phyloP scores from a whole-genome alignment of 1,139 yeast genomes.

The Yamadazyma spencermartinsiae region DNA sequence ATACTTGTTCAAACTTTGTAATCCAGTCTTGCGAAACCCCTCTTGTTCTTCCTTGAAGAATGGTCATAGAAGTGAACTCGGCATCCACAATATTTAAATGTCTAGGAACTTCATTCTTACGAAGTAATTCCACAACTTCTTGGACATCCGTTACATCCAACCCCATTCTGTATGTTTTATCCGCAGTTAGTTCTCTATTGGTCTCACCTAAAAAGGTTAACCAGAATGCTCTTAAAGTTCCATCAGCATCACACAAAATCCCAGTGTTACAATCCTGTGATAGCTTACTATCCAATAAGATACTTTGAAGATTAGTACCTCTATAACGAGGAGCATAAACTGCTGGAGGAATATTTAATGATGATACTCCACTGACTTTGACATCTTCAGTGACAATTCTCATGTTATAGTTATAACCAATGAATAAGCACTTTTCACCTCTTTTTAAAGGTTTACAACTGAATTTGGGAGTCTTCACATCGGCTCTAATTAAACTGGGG shows the following conservation, averaged over 20 bases:
- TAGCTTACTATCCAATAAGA: conserved; percentile 70
- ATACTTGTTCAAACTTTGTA: conserved; percentile 56
- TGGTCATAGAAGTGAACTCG: conserved; percentile 68
- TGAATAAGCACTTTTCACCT: conserved; percentile 73
- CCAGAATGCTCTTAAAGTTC: conserved; percentile 84
- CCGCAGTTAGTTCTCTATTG: conserved; percentile 44
- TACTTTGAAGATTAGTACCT: conserved; percentile 80
- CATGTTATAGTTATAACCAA: conserved; percentile 75
- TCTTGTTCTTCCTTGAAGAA: conserved; percentile 76
- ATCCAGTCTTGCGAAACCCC: conserved; percentile 90
- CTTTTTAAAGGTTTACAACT: conserved; percentile 59
- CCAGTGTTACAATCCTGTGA: conserved; percentile 82
- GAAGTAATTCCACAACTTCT: conserved; percentile 56
- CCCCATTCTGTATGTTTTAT: conserved; percentile 75
- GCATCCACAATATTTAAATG: conserved; percentile 71
- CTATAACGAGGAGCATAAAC: conserved; percentile 75
- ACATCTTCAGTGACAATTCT: conserved; percentile 77
- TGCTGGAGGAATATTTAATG: conserved; percentile 72
- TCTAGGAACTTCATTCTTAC: conserved; percentile 52
- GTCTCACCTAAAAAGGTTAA: conserved; percentile 76
- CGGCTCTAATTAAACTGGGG: conserved; percentile 54
- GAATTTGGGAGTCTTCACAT: conserved; percentile 60
- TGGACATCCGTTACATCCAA: conserved; percentile 68
- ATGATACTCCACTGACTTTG: conserved; percentile 71
- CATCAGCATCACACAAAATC: conserved; percentile 73